Base-by-base conservation (phyloP, 2,329 filamentous ascomycete genomes). In the Ascochyta pisi region DNA sequence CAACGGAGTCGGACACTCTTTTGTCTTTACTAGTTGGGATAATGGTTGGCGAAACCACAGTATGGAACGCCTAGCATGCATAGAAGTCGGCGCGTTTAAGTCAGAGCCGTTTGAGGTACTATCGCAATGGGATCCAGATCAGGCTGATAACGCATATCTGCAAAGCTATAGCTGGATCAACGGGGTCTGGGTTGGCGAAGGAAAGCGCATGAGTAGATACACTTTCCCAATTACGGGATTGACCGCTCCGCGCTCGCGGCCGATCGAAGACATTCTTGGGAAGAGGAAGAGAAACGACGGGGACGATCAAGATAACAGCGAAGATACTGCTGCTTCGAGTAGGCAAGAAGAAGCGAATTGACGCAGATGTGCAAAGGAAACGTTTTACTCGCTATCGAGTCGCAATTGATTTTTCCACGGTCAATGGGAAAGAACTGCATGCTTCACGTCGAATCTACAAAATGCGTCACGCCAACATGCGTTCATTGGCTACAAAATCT, bases 11-110 rank as follows among this genome's bases (percentile, higher is more conserved):
- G n/a, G 10, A 26, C 35, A 13, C 10, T 10, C 39, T 4, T 54
- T 35, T 24, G 35, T 62, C 1, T 65, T 64, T 26, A 59, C 63
- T 16, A 65, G 61, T 45, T 65, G 57, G 54, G 54, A 59, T 6
- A 55, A 57, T n/a, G 41, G 56, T 6, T 53, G 35, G 24, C 26
- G 31, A 9, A 43, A 24, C 3, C 48, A 52, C 15, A 38, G 52
- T 8, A 50, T 54, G 23, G 59, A 65, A 35, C 48, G 53, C 19
- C 34, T 61, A 7, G 54, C 57, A 35, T 58, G 59, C 16, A 40
- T 65, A n/a, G 53, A 57, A 23, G 59, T 65, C 10, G 27, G 19
- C 3, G n/a, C 46, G 8, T 15, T 15, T 6, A 9, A 29, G 7
- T 40, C 29, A n/a, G 12, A 26, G 23, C 15, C 16, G n/a, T 15